Evolutionary conservation across 129 eudicot genomes (phyloP).

Genomic region (sunflower (Helianthus annuus)): DNA sequence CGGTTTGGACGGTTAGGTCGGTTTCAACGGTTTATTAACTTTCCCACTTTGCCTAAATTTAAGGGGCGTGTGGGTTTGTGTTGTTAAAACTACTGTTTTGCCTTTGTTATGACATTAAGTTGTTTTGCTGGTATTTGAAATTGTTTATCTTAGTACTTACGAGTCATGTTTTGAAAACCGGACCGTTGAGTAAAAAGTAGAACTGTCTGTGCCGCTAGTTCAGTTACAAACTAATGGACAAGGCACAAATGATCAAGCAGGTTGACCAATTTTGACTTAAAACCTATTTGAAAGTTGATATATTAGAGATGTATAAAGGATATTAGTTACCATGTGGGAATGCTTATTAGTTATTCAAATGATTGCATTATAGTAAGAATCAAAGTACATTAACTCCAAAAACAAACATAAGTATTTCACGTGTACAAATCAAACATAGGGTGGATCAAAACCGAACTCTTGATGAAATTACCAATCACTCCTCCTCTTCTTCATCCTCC

Average conservation of each 20-base stretch:
- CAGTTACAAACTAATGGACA: too few species aligned
- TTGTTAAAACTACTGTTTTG: too few species aligned
- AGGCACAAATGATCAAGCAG: too few species aligned
- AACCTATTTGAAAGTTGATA: background rate
- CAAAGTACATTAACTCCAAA: conserved; percentile 23
- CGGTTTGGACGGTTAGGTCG: too few species aligned
- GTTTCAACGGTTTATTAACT: too few species aligned
- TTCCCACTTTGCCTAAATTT: too few species aligned
- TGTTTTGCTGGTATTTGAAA: background rate
- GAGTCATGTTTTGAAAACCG: background rate
- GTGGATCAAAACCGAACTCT: conserved; percentile 4
- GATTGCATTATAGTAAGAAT: conserved; percentile 21
- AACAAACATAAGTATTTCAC: conserved; percentile 16
- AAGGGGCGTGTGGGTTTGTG: too few species aligned
- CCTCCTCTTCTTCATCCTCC: conserved; percentile 43
- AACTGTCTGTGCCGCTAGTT: too few species aligned
- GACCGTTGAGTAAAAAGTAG: background rate
- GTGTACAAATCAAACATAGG: conserved; percentile 3
- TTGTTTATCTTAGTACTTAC: background rate
- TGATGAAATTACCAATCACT: background rate
- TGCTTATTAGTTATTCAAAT: background rate
- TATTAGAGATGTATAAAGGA: background rate
- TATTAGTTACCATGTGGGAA: background rate
- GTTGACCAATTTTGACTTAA: background rate
- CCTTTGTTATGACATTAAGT: too few species aligned